Evolutionary conservation across 768 basidiomycete genomes (phyloP), one percentile per base, ranked within the genome.

Genomic region (Coprinopsis sp.): DNA sequence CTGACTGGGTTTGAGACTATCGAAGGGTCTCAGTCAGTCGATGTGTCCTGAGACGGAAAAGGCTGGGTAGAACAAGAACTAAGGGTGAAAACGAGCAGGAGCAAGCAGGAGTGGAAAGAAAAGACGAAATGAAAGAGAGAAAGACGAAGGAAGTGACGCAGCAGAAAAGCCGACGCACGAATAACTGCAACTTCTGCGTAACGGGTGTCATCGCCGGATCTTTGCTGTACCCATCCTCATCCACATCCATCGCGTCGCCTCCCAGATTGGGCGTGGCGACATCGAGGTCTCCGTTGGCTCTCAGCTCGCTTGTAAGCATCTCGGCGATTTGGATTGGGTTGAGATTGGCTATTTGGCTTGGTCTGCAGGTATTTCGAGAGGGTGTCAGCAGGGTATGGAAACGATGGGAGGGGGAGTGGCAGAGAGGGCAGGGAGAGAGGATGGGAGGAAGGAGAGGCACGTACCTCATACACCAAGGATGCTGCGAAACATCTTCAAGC

Each of bases 1-100:
- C 90, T 1, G 68, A 65, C 67, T 89, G 87, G 0, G 89, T 91
- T 74, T 93, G 87, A 0, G 89, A 87, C 91, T 93, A 55, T 0
- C 16, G 37, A 33, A 21, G 40, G n/a, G n/a, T n/a, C n/a, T 24
- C 27, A 28, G 33, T 48, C 23, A 28, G 33, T 11, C 29, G 14
- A 18, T 18, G n/a, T 22, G 16, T 23, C 18, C 23, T 37, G 23
- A 4, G 31, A 1, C 1, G 21, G 40, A n/a, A n/a, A 40, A 13
- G 13, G 24, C 7, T 12, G 14, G 8, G 18, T 27, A 5, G 21
- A 33, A 8, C 37, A 33, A 38, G 4, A 19, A 13, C 4, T 12
- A 2, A 14, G n/a, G 37, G 5, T 21, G 18, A 37, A 33, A 30
- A 6, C 40, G 7, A 49, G 16, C 36, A 23, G 25, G 6, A 38